Percentiles rank a stretch among this genome's conserved stretches.
phyloP scores from a whole-genome alignment of 352 stramenopile genomes.

The Halophytophthora batemanensis region DNA sequence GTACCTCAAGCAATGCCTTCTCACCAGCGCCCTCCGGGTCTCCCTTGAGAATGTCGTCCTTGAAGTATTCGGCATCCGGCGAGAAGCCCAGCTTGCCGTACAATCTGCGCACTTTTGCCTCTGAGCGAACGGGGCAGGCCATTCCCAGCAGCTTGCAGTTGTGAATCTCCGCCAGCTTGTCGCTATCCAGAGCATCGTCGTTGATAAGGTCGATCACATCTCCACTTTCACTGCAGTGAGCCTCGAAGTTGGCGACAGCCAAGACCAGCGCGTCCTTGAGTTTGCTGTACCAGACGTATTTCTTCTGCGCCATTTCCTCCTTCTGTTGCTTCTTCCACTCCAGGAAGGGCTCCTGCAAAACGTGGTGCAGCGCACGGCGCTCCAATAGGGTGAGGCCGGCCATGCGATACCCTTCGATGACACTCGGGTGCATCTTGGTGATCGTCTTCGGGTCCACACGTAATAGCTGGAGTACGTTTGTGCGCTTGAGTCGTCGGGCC shows the following conservation, averaged over 20 bases:
- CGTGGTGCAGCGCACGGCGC: conserved; percentile 80
- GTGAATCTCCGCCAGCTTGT: conserved; percentile 7
- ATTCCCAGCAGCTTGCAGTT: conserved; percentile 38
- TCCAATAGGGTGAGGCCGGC: conserved; percentile 79
- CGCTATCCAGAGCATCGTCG: background rate
- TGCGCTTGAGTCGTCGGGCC: conserved; percentile 85
- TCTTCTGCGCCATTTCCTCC: conserved; percentile 80
- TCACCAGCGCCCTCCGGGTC: conserved; percentile 60
- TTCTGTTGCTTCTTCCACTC: conserved; percentile 80
- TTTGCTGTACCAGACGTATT: conserved; percentile 83
- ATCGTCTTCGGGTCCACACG: conserved; percentile 73
- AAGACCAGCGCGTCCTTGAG: conserved; percentile 56
- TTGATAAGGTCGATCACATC: background rate
- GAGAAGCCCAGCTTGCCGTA: conserved; percentile 62
- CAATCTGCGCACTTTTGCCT: conserved; percentile 37
- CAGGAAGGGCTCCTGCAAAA: conserved; percentile 43
- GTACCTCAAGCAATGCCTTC: conserved; percentile 56
- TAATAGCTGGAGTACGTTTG: conserved; percentile 83
- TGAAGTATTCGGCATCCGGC: conserved; percentile 32
- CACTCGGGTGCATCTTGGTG: conserved; percentile 78
- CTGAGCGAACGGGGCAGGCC: conserved; percentile 47
- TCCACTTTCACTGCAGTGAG: conserved; percentile 20
- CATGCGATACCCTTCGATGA: conserved; percentile 60
- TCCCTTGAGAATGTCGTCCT: conserved; percentile 66
- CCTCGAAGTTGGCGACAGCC: conserved; percentile 27